phyloP scores from a whole-genome alignment of 305 asterid species.

The Fraxinus angustifolia region DNA sequence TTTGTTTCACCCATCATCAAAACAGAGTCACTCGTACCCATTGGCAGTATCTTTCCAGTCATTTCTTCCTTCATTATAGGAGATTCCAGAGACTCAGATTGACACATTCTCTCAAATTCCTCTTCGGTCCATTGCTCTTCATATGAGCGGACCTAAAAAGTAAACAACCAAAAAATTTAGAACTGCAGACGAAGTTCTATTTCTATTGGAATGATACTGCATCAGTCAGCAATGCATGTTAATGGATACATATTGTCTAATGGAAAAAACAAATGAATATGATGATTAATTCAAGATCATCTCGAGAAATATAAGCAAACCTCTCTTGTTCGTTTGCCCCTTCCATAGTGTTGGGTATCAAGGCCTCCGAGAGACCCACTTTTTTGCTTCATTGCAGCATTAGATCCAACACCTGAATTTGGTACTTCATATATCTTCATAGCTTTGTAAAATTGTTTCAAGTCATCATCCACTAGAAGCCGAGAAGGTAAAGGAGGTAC shows the following conservation, averaged over 20 bases:
- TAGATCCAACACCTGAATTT: slow-evolving; percentile 40
- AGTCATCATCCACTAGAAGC: slow-evolving; percentile 75
- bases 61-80: slow-evolving; percentile 56
- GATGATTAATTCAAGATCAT: slow-evolving; percentile 11
- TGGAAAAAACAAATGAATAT: neutral
- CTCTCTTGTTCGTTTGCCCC: slow-evolving; percentile 99
- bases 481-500: slow-evolving; percentile 80
- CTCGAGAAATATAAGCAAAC: slow-evolving; percentile 39
- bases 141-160: slow-evolving; percentile 80
- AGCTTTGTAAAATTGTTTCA: slow-evolving; percentile 74
- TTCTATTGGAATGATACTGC: neutral
- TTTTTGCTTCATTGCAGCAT: slow-evolving; percentile 70
- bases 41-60: slow-evolving; percentile 43
- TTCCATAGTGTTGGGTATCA: slow-evolving; percentile 92
- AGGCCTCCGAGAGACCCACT: slow-evolving; percentile 78
- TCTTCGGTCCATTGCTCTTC: slow-evolving; percentile 99
- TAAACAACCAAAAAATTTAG: slow-evolving; percentile 25
- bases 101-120: slow-evolving; percentile 94
- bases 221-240: neutral
- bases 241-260: neutral
- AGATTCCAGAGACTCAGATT: slow-evolving; percentile 77
- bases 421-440: slow-evolving; percentile 77
- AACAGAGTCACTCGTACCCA: slow-evolving; percentile 31
- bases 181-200: neutral
- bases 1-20: slow-evolving; percentile 41